These are phyloP conservation scores for Xerocomus brunneocitrinus DNA, from an alignment of 768 basidiomycete species.

Conservation along the genomic window DNA sequence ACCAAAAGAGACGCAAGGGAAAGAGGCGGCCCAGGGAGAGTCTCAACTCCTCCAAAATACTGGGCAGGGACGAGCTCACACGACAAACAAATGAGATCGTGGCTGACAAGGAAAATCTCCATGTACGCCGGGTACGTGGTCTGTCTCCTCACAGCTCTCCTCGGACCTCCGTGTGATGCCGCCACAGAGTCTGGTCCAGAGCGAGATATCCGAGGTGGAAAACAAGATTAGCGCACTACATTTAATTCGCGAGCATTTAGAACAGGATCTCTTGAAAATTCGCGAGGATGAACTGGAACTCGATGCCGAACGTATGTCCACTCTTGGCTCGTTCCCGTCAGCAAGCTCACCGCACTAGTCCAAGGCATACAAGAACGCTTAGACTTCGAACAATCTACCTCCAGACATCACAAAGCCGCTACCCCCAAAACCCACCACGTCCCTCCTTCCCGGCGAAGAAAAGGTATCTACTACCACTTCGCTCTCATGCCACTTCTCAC, in stretches of 20 bases:
- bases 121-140: constrained; percentile 69
- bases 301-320: constrained; percentile 84
- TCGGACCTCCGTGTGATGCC: constrained; percentile 5
- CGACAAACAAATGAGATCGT: constrained; percentile 83
- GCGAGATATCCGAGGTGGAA: constrained; percentile 85
- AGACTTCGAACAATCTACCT: constrained; percentile 56
- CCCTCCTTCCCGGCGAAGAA: constrained; percentile 32
- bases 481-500: constrained; percentile 3
- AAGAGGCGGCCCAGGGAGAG: constrained; percentile 58
- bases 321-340: neutral
- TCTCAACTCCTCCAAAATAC: constrained; percentile 59
- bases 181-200: constrained; percentile 72
- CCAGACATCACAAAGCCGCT: constrained; percentile 22
- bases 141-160: neutral
- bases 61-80: constrained; percentile 81
- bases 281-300: constrained; percentile 95
- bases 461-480: constrained; percentile 14
- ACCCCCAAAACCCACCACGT: constrained; percentile 10
- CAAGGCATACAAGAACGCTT: constrained; percentile 86
- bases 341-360: constrained; percentile 43
- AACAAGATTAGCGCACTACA: constrained; percentile 86
- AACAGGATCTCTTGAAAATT: constrained; percentile 76
- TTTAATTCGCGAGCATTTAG: constrained; percentile 71
- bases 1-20: constrained; percentile 30
- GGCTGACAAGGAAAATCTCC: constrained; percentile 88